Evolutionary conservation across 208 protist genomes (phyloP), one percentile per base, ranked within the genome.

Genomic region (Leishmania guyanensis): DNA sequence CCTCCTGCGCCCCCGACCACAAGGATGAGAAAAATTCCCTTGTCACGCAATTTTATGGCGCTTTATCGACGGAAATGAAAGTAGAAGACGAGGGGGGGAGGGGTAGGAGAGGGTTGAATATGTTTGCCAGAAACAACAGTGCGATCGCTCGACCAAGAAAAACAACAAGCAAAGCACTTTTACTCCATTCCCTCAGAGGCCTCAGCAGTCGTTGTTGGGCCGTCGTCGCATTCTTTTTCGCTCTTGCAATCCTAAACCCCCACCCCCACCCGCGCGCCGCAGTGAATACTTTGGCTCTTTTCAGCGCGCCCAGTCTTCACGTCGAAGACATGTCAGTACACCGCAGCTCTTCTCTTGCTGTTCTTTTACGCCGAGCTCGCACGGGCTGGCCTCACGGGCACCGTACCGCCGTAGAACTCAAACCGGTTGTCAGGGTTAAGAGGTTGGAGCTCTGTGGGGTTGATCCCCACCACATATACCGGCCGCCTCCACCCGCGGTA

Each of bases 401-500:
- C 54, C 1, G 36, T 85, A 39, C 85, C 78, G 51, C 88, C 88
- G 79, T 91, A 91, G 58, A 76, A 46, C 26, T 77, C 77, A 39
- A 68, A 82, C 17, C 53, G 68, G 0, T 76, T 56, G 22, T 64
- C 80, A 1, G 48, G 12, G 74, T 86, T 82, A 26, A 92, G 79
- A 16, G 86, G 85, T 48, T 90, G 65, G 26, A 92, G 83, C 79
- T 92, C 89, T 9, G 80, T 70, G 1, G 87, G 89, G 72, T 89
- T 79, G 58, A 88, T 81, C 50, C 89, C 89, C 0, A 86, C 89
- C 22, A 90, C 89, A 76, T 87, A 87, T 54, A 85, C 72, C 53
- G 86, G 85, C 56, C 51, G 75, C 65, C 66, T 82, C 84, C 82
- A 92, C 75, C 81, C 64, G 48, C 78, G 69, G 39, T 79, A 81